Percentiles rank a stretch among this genome's conserved stretches.
phyloP scores from a whole-genome alignment of 768 basidiomycete genomes.

The Mycena pura region DNA sequence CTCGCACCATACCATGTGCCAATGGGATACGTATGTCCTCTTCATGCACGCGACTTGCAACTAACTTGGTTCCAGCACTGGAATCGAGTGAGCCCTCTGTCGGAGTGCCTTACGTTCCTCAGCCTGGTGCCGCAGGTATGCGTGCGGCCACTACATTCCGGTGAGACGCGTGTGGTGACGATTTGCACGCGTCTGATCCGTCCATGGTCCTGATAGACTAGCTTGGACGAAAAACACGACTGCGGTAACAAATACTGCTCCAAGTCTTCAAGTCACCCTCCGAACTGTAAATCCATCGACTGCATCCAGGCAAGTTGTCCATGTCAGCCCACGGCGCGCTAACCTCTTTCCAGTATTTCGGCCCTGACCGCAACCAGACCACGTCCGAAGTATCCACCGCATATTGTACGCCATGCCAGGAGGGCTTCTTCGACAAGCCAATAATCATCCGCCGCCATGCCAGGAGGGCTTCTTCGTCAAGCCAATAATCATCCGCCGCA shows the following conservation, averaged over 20 bases:
- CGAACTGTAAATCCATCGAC: conserved; percentile 35
- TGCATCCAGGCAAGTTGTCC: conserved; percentile 49
- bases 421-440: conserved; percentile 48
- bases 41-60: neutral
- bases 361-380: conserved; percentile 72
- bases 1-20: conserved; percentile 36
- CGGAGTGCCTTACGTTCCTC: conserved; percentile 27
- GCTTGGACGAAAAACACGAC: conserved; percentile 58
- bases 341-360: conserved; percentile 58
- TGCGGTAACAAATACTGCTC: conserved; percentile 55
- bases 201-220: conserved; percentile 51
- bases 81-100: conserved; percentile 40
- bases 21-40: conserved; percentile 44
- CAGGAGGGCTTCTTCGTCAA: conserved; percentile 50
- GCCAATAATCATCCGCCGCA: conserved; percentile 1
- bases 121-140: conserved; percentile 60
- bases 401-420: conserved; percentile 64
- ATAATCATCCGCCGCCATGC: conserved; percentile 2
- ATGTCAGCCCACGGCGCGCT: conserved; percentile 9
- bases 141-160: conserved; percentile 82
- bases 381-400: conserved; percentile 60
- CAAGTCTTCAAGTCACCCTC: conserved; percentile 40
- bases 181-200: conserved; percentile 17
- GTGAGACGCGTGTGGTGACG: conserved; percentile 45
- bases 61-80: conserved; percentile 8